Percentiles rank a stretch among this genome's conserved stretches.
These are phyloP conservation scores for Arthrobotrys sphaeroides DNA, from an alignment of 2,329 filamentous ascomycete genomes.

Conservation along the genomic window DNA sequence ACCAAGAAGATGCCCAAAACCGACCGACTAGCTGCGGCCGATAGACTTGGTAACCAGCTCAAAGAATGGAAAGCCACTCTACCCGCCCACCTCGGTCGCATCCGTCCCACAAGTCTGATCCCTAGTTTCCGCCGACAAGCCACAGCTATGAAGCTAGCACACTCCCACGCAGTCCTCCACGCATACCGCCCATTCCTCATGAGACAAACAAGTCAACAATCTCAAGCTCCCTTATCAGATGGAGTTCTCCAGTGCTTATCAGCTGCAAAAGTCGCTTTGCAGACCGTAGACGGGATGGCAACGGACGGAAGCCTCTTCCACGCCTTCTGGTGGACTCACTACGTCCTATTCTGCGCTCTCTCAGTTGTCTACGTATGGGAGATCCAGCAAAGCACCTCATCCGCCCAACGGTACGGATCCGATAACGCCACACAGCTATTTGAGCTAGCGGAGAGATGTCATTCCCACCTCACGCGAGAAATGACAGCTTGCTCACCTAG, in stretches of 20 bases:
- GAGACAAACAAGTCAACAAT: constrained; percentile 57
- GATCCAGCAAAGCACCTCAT: constrained; percentile 60
- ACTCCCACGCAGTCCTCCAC: constrained; percentile 68
- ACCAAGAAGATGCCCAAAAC: constrained; percentile 60
- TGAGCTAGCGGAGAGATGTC: constrained; percentile 63
- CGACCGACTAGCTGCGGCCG: constrained; percentile 61
- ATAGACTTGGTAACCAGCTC: constrained; percentile 61
- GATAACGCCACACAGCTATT: constrained; percentile 59
- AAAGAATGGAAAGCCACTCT: constrained; percentile 62
- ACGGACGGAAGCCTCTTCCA: constrained; percentile 61
- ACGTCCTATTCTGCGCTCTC: constrained; percentile 63
- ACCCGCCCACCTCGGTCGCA: constrained; percentile 63
- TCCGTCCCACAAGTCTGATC: constrained; percentile 64
- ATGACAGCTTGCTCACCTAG: constrained; percentile 65
- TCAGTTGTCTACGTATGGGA: constrained; percentile 63
- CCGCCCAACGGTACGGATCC: neutral
- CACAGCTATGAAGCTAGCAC: constrained; percentile 67
- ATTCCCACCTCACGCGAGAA: constrained; percentile 64
- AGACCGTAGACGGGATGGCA: constrained; percentile 60
- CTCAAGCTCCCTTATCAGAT: constrained; percentile 57
- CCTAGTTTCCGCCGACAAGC: constrained; percentile 65
- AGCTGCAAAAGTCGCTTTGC: constrained; percentile 62
- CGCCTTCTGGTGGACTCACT: constrained; percentile 63
- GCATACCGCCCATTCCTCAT: constrained; percentile 68
- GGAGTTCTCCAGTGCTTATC: constrained; percentile 63